These are phyloP conservation scores for Leptographium flavum DNA, from an alignment of 2,329 filamentous ascomycete genomes.

Conservation along the genomic window DNA sequence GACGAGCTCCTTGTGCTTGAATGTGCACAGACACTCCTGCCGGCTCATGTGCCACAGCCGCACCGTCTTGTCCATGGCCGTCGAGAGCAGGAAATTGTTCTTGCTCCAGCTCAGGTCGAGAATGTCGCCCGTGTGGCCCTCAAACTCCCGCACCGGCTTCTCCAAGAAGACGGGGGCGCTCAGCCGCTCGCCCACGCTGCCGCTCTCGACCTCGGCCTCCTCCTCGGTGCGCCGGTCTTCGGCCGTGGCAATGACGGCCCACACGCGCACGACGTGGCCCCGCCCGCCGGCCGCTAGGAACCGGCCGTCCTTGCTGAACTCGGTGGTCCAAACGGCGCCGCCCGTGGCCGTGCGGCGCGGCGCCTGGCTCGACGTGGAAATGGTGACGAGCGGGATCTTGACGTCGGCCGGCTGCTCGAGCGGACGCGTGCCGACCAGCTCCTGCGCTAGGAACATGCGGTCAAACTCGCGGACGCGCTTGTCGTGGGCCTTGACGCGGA, in stretches of 20 bases:
- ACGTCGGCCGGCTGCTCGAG: constrained; percentile 15
- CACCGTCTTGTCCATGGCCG: constrained; percentile 97
- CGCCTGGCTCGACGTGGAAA: constrained; percentile 20
- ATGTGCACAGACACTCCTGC: constrained; percentile 76
- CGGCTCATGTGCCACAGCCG: constrained; percentile 83
- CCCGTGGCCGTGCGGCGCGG: constrained; percentile 27
- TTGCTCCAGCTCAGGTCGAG: constrained; percentile 96
- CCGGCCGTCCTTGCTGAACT: constrained; percentile 84
- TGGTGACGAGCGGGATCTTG: constrained; percentile 14
- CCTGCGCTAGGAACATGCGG: constrained; percentile 80
- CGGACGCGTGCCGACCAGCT: constrained; percentile 52
- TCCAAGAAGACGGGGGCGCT: constrained; percentile 83
- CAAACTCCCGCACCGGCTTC: constrained; percentile 65
- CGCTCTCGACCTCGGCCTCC: constrained; percentile 44
- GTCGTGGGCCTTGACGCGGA: constrained; percentile 67
- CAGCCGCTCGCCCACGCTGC: constrained; percentile 45
- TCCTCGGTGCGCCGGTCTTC: constrained; percentile 68
- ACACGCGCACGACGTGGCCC: constrained; percentile 73
- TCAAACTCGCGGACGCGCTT: constrained; percentile 76
- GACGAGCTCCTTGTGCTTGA: constrained; percentile 90
- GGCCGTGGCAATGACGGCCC: constrained; percentile 69
- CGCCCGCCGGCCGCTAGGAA: constrained; percentile 88
- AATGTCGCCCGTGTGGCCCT: constrained; percentile 72
- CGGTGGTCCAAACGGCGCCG: constrained; percentile 77
- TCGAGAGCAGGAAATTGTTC: constrained; percentile 92